phyloP scores from a whole-genome alignment of 225 moss, liverwort and hornwort species.

The Asterella californica region DNA sequence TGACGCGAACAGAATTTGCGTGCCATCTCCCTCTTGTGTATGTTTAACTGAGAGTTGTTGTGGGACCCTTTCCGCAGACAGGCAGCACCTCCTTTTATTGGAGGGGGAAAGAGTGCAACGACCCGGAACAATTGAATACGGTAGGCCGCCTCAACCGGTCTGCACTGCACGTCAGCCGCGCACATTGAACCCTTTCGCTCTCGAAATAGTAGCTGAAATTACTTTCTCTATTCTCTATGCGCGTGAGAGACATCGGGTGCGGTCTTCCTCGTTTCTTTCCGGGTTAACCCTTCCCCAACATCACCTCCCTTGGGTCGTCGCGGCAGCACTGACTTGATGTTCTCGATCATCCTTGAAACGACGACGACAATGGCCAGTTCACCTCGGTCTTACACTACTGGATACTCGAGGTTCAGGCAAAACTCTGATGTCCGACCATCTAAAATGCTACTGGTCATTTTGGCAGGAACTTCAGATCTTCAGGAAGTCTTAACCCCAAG shows the following conservation, averaged over 20 bases:
- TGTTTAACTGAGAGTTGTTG: not conserved
- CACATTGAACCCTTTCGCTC: not conserved
- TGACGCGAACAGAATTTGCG: not conserved
- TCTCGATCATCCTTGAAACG: not conserved
- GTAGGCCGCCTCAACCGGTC: not conserved
- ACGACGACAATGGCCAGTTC: not conserved
- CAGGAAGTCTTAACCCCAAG: not conserved
- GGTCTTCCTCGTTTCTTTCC: not conserved
- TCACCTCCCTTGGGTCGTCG: not conserved
- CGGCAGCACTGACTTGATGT: not conserved
- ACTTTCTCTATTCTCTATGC: not conserved
- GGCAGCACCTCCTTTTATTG: not conserved
- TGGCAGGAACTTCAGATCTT: not conserved
- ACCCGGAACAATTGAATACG: not conserved
- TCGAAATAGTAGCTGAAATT: not conserved
- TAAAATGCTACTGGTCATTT: not conserved
- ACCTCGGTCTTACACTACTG: not conserved
- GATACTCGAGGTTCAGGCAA: not conserved
- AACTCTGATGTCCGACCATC: not conserved
- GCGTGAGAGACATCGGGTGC: not conserved
- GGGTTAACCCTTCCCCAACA: not conserved
- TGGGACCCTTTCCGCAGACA: not conserved
- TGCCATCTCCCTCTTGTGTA: not conserved
- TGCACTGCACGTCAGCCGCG: not conserved
- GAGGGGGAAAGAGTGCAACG: not conserved